Conservation (phyloP, 1,284 basidiomycete genomes). For the Fomitopsis schrenkii region DNA sequence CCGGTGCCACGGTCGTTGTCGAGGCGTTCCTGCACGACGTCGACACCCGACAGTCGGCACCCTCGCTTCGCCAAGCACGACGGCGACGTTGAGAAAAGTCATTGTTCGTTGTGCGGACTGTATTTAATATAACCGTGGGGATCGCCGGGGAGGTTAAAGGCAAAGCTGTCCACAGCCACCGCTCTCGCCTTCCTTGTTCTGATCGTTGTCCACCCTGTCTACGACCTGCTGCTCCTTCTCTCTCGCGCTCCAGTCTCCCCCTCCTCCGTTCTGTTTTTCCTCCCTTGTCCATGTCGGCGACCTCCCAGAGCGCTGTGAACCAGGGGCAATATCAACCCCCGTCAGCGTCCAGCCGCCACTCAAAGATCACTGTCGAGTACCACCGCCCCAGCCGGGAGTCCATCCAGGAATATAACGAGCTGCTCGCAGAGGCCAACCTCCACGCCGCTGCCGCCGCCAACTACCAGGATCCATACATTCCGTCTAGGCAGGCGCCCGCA, state of each 20-base stretch:
- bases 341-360: constrained; percentile 42
- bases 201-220: constrained; percentile 1
- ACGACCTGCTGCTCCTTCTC: not conserved
- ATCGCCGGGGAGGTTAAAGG: constrained; percentile 3
- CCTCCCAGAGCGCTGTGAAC: constrained; percentile 35
- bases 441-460: constrained; percentile 49
- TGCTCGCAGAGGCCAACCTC: constrained; percentile 56
- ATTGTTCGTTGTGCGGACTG: not conserved
- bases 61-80: not conserved
- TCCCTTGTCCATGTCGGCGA: constrained; percentile 17
- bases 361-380: constrained; percentile 71
- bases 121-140: constrained; percentile 5
- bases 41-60: not conserved
- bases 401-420: constrained; percentile 69
- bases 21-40: not conserved
- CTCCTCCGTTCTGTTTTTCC: not conserved
- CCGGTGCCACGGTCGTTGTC: not conserved
- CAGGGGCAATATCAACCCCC: constrained; percentile 27
- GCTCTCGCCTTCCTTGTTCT: constrained; percentile 5
- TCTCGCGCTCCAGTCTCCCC: not conserved
- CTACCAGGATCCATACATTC: constrained; percentile 43
- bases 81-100: not conserved
- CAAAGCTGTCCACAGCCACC: constrained; percentile 5
- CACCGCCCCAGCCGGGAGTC: constrained; percentile 57
- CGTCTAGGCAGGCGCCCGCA: constrained; percentile 51